Evolutionary conservation across 371 early-diverging fungal species (phyloP).

Genomic region (Mucor racemosus): DNA sequence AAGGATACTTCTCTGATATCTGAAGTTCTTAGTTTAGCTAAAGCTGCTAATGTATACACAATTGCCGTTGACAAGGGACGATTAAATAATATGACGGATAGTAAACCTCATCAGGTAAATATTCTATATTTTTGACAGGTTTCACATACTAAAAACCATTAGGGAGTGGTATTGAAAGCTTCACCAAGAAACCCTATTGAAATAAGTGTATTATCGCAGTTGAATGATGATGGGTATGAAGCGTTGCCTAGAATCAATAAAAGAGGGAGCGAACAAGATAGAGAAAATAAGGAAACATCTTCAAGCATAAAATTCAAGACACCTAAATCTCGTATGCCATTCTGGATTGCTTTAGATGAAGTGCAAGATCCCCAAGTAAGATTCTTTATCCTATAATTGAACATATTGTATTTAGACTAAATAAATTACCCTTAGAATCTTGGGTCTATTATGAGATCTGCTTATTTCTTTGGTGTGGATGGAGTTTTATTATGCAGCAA

Average conservation of each 20-base stretch:
- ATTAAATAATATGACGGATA: constrained; percentile 37
- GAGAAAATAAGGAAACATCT: neutral
- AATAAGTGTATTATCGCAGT: constrained; percentile 5
- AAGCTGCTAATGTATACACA: constrained; percentile 7
- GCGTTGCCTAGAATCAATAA: constrained; percentile 20
- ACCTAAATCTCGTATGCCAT: constrained; percentile 20
- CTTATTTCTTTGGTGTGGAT: constrained; percentile 64
- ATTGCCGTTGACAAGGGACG: constrained; percentile 29
- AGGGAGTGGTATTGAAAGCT: constrained; percentile 36
- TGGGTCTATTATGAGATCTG: constrained; percentile 67
- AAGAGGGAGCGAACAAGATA: constrained; percentile 15
- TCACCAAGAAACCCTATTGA: constrained; percentile 16
- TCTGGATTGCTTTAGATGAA: constrained; percentile 65
- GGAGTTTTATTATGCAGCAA: constrained; percentile 62
- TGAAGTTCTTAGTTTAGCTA: constrained; percentile 18
- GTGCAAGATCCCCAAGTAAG: constrained; percentile 68
- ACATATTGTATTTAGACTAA: neutral
- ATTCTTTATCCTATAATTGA: too few species aligned
- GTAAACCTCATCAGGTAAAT: constrained; percentile 39
- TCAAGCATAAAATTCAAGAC: neutral
- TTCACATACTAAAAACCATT: too few species aligned
- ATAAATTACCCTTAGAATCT: constrained; percentile 49
- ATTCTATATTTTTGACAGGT: neutral
- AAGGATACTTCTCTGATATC: constrained; percentile 23
- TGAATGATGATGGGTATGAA: constrained; percentile 15